Evolutionary conservation across 345 rosid genomes (phyloP).

Genomic region (Ricinus communis): DNA sequence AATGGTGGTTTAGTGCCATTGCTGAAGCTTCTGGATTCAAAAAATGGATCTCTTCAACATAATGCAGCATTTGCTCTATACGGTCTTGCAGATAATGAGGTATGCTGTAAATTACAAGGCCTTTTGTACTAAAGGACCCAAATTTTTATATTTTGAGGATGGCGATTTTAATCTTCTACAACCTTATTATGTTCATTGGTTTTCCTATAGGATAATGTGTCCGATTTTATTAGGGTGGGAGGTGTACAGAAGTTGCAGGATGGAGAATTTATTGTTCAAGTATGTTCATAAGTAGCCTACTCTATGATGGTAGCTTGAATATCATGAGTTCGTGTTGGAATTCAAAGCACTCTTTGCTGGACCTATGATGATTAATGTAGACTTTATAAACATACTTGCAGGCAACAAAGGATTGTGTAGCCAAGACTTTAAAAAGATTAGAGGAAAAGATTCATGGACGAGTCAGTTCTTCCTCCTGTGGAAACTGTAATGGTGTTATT

Average conservation of each 20-base stretch:
- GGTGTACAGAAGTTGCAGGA: constrained; percentile 95
- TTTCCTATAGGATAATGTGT: constrained; percentile 77
- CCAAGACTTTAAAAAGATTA: constrained; percentile 90
- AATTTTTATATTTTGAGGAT: constrained; percentile 20
- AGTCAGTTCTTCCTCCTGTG: constrained; percentile 42
- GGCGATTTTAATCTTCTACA: constrained; percentile 11
- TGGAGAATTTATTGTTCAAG: constrained; percentile 96
- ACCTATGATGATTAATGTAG: background rate
- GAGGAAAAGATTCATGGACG: constrained; percentile 97
- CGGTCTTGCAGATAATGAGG: constrained; percentile 99
- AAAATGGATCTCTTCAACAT: constrained; percentile 95
- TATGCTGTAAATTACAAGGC: constrained; percentile 25
- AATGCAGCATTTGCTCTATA: constrained; percentile 99
- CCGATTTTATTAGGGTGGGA: constrained; percentile 94
- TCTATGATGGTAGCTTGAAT: constrained; percentile 8
- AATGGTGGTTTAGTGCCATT: constrained; percentile 89
- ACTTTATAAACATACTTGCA: constrained; percentile 32
- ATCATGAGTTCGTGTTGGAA: background rate
- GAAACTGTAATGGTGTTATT: background rate
- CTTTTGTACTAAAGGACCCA: constrained; percentile 20
- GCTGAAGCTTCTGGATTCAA: constrained; percentile 92
- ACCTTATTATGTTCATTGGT: constrained; percentile 22
- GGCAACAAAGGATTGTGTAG: constrained; percentile 99
- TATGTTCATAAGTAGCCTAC: constrained; percentile 32
- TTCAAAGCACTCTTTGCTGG: constrained; percentile 18